Percentiles rank a stretch among this genome's conserved stretches.
Conservation (phyloP, 306 rosid genomes). For the Rosa lucieae region DNA sequence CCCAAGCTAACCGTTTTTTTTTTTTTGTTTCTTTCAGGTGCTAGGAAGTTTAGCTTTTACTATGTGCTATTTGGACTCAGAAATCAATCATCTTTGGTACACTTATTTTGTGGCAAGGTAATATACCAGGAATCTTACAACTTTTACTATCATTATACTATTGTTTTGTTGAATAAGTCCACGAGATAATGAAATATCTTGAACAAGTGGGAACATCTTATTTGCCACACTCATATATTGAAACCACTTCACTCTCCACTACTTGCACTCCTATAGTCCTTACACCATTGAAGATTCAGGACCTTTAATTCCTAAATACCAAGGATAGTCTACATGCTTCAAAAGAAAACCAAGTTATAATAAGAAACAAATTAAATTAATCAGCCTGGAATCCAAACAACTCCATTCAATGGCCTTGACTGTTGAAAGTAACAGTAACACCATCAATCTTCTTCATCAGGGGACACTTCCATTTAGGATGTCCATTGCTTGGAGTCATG, state of each 20-base stretch:
- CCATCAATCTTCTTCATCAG: not conserved
- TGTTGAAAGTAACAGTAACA: not conserved
- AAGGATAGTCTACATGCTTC: constrained; percentile 16
- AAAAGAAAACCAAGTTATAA: constrained; percentile 30
- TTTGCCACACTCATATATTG: constrained; percentile 32
- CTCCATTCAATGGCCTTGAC: not conserved
- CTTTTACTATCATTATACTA: constrained; percentile 16
- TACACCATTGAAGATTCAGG: constrained; percentile 4
- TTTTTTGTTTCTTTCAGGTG: not conserved
- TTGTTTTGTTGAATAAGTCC: constrained; percentile 8
- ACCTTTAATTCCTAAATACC: not conserved
- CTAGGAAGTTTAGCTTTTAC: constrained; percentile 17
- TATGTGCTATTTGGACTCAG: constrained; percentile 10
- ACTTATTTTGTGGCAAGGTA: constrained; percentile 26
- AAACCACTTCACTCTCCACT: constrained; percentile 53
- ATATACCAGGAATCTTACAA: constrained; percentile 23
- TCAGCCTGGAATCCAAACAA: not conserved
- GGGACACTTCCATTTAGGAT: constrained; percentile 23
- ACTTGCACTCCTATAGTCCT: constrained; percentile 23
- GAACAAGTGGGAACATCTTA: constrained; percentile 44
- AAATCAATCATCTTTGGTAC: constrained; percentile 2
- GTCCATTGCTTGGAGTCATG: constrained; percentile 30
- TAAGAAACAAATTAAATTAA: not conserved
- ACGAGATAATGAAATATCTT: too few relatives aligned
- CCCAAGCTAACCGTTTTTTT: not conserved